Base-by-base conservation (phyloP, 73 alveolate genomes). In the Paramecium tetraurelia region DNA sequence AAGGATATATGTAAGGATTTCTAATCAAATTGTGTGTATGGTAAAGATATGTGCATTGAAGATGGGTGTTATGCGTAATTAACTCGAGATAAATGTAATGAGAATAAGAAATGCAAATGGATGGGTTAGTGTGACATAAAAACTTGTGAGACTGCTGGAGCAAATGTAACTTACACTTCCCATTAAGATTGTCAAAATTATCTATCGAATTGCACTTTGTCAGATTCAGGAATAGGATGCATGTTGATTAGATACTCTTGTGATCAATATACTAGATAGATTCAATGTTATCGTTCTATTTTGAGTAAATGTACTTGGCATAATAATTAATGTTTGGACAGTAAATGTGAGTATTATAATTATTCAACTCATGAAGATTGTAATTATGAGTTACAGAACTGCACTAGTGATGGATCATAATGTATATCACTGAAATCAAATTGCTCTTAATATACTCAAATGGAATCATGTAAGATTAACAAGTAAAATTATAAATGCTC, bases 221-320 rank as follows among this genome's bases (percentile, higher is more conserved):
- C 4, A 36, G 57, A 72, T 36, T 16, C 59, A 12, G 86, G 86
- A n/a, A 36, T 72, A 72, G 86, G 86, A 35, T 72, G 86, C 40
- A 72, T 72, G 86, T 3, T 20, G 10, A 72, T 72, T 3, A 33
- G 16, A 72, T 14, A 72, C 16, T 14, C 33, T 5, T 72, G 86
- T 72, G 14, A 16, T 72, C 4, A 27, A 27, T 63, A 63, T 63
- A 7, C 3, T 27, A 53, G 84, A 63, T 11, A 63, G 84, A 24
- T 63, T 18, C 16, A 63, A 63, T 63, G 84, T 63, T 63, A 63
- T 63, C 11, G 1, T 9, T 63, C 84, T 3, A 12, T 33, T 3
- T 31, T 11, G 24, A 63, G 84, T 63, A 63, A 63, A 63, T 63
- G 84, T 27, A 31, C 48, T 11, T 63, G 84, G 84, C n/a, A 31